Evolutionary conservation across 768 basidiomycete genomes (phyloP), one percentile per base, ranked within the genome.

Genomic region (Arthromyces matolae): DNA sequence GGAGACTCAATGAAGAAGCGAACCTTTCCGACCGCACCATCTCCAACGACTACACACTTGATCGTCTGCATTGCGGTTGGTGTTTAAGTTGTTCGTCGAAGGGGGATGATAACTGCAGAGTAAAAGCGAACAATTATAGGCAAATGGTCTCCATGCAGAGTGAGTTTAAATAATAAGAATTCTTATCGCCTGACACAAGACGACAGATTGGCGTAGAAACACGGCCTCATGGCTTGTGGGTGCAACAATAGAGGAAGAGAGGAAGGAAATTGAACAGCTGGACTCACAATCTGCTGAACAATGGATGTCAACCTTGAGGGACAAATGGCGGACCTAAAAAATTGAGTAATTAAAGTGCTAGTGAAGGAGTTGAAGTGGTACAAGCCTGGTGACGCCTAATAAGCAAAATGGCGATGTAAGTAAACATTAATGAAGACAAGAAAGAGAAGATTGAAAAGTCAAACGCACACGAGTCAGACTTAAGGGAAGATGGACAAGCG

Each of bases 21-120:
- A 64, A 93, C 93, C 86, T 96, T 96, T 74, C 93, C 93, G 57
- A 95, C 93, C 60, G 93, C 93, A 85, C 93, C 93, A 77, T 95
- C 93, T 64, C 93, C 93, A 56, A 95, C 93, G 47, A 93, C 93
- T 64, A 95, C 93, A 70, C 93, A 94, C 73, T 96, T 95, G 68
- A 95, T 96, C 46, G 93, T 96, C 67, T 96, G 93, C 93, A 95
- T 95, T 51, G 62, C 69, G 66, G 38, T 20, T 47, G 42, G 36
- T 42, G 50, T 53, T 54, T 53, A 52, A 20, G 33, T 48, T 36
- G 41, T 54, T 42, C 40, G 45, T 41, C 48, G 46, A 47, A 42
- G 31, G 47, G 50, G 46, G 35, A 24, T 42, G 49, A 43, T 16
- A 49, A 42, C 55, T 59, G 55, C 32, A 39, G 45, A 22, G 37